Evolutionary conservation across 768 basidiomycete genomes (phyloP).

Genomic region (Agaricus subrufescens): DNA sequence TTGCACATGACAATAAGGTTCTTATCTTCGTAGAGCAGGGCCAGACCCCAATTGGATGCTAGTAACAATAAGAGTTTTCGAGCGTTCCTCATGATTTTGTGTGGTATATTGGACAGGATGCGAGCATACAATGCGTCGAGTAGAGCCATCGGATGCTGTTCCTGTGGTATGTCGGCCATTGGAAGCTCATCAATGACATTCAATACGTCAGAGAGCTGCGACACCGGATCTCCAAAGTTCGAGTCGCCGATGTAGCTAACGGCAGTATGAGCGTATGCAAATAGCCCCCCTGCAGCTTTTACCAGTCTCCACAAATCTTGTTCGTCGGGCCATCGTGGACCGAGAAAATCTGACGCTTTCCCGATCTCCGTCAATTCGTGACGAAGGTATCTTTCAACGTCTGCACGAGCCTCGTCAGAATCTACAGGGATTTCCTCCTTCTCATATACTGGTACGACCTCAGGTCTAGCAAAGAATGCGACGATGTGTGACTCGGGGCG

Average conservation of each 20-base stretch:
- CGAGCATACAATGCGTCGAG: no score
- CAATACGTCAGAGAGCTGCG: background rate
- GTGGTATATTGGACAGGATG: no score
- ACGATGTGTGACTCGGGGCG: conserved; percentile 20
- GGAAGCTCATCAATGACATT: no score
- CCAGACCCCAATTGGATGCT: no score
- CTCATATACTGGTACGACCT: background rate
- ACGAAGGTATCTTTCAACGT: conserved; percentile 14
- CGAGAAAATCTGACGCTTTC: background rate
- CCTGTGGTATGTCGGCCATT: no score
- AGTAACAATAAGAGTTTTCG: no score
- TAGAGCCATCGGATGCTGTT: no score
- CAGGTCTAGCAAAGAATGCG: conserved; percentile 2
- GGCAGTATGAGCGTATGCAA: conserved; percentile 19
- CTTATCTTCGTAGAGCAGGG: no score
- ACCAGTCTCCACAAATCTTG: conserved; percentile 12
- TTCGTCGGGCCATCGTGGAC: conserved; percentile 15
- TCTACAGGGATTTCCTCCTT: conserved; percentile 8
- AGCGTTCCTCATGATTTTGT: no score
- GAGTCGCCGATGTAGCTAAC: conserved; percentile 15
- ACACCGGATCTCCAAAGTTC: background rate
- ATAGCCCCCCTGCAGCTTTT: conserved; percentile 17
- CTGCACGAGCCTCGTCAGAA: conserved; percentile 11
- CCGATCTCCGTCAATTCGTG: conserved; percentile 9
- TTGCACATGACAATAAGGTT: no score